These are phyloP conservation scores for Anthracocystis panici-leucophaei DNA, from an alignment of 1,284 basidiomycete genomes.

Conservation along the genomic window DNA sequence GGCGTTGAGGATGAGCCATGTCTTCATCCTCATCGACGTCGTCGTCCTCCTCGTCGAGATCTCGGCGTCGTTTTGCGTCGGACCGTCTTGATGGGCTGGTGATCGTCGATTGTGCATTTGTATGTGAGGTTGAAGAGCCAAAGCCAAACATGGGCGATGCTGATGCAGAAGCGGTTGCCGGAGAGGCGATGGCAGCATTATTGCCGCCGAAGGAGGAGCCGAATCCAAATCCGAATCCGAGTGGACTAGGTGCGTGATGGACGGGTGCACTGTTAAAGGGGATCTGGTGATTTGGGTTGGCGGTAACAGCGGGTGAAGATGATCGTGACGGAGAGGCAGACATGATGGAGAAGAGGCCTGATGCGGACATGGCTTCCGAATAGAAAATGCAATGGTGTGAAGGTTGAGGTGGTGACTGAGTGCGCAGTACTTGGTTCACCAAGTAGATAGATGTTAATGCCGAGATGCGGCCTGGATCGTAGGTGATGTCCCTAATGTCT, in stretches of 20 bases:
- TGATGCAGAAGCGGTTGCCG: conserved; percentile 12
- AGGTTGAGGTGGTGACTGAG: neutral
- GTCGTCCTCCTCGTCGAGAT: conserved; percentile 38
- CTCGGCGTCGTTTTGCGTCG: conserved; percentile 51
- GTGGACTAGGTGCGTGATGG: conserved; percentile 54
- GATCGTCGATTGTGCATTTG: conserved; percentile 12
- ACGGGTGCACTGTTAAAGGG: conserved; percentile 55
- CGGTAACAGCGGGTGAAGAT: conserved; percentile 46
- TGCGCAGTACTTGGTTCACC: too few relatives aligned
- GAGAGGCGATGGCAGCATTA: conserved; percentile 21
- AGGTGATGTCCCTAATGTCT: neutral
- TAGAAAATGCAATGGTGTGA: neutral
- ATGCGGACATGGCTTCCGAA: conserved; percentile 26
- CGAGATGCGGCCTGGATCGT: conserved; percentile 5
- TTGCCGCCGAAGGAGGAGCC: conserved; percentile 52
- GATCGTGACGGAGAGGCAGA: conserved; percentile 46
- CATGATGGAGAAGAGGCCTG: conserved; percentile 39
- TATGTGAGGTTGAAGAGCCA: conserved; percentile 12
- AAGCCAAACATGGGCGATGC: conserved; percentile 32
- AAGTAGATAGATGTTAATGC: neutral
- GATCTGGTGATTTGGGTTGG: conserved; percentile 50
- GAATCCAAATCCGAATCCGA: conserved; percentile 60
- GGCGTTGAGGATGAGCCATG: conserved; percentile 35
- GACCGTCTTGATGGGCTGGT: conserved; percentile 29
- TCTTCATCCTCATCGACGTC: conserved; percentile 48